Evolutionary conservation across 768 basidiomycete genomes (phyloP), one percentile per base, ranked within the genome.

Genomic region (Lentinula boryana): DNA sequence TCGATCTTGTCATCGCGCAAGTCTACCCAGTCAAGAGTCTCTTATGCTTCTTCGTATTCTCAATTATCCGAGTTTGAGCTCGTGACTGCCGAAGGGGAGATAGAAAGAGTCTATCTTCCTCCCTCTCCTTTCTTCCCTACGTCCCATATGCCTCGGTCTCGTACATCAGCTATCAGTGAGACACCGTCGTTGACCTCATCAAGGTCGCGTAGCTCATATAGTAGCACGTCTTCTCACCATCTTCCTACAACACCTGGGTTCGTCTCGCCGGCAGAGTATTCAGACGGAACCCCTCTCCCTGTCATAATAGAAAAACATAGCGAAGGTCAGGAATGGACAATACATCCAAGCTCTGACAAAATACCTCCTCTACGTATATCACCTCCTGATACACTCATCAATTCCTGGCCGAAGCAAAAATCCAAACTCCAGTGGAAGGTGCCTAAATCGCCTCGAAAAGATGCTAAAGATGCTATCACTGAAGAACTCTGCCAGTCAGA

Each of bases 121-220:
- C 63, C 31, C 50, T 66, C 13, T 10, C 65, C 10, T 66, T 57
- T 13, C 32, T 62, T 36, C 61, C 65, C 68, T n/a, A 21, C 62
- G 21, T 74, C 69, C 66, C 74, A 74, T 58, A 65, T 74, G 36
- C 73, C 76, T 40, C 71, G 69, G 49, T 56, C 64, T 7, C 75
- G 75, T 38, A 4, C 41, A 27, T 71, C 72, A 21, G 58, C 68
- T 41, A 66, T 68, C 5, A 78, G 76, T 54, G 79, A 80, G 60
- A 77, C 76, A n/a, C 80, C 80, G n/a, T 80, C 82, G 9, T 71
- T 83, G 54, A 71, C 74, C 33, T 78, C 78, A 53, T 79, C 76
- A 32, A 70, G 64, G 7, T 79, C 78, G 1, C 68, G 65, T 60
- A 76, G 75, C 56, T 79, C 78, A 4, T 67, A 68, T 3, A 65